Evolutionary conservation across 2,329 filamentous ascomycete genomes (phyloP).

Genomic region (Sporothrix luriei): DNA sequence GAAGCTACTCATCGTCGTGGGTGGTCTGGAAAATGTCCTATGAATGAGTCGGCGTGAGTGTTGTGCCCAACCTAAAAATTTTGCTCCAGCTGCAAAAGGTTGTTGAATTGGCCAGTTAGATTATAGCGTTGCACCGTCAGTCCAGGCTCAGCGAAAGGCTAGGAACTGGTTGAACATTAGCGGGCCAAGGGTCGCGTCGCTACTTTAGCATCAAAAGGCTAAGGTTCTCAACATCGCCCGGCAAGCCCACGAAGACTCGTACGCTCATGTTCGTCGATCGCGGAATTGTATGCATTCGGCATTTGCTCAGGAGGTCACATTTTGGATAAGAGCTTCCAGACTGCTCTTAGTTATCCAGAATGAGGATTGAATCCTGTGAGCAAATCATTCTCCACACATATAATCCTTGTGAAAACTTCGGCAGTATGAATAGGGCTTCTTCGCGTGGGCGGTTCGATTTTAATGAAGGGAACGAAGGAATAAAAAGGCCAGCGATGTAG

Average conservation of each 20-base stretch:
- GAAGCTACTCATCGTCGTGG: neutral
- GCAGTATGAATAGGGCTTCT: too few species aligned
- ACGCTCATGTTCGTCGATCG: conserved; percentile 2
- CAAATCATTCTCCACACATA: too few species aligned
- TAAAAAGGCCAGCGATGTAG: too few species aligned
- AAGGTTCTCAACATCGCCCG: conserved; percentile 1
- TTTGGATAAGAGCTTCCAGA: too few species aligned
- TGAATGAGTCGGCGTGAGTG: neutral
- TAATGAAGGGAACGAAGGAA: too few species aligned
- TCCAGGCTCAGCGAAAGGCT: neutral
- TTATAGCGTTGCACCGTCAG: conserved; percentile 2
- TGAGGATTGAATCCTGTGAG: too few species aligned
- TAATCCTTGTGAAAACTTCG: too few species aligned
- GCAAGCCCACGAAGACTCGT: conserved; percentile 6
- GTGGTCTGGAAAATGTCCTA: neutral
- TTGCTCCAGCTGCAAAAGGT: conserved; percentile 9
- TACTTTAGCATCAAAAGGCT: neutral
- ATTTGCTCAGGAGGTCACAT: too few species aligned
- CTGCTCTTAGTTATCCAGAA: too few species aligned
- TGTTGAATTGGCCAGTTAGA: conserved; percentile 34
- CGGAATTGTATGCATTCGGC: too few species aligned
- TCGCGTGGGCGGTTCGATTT: too few species aligned
- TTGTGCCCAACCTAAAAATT: conserved; percentile 16
- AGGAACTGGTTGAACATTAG: conserved; percentile 14
- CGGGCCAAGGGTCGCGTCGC: conserved; percentile 20